Base-by-base conservation (phyloP, 106 monocot genomes). In the Xerophyta viscosa region DNA sequence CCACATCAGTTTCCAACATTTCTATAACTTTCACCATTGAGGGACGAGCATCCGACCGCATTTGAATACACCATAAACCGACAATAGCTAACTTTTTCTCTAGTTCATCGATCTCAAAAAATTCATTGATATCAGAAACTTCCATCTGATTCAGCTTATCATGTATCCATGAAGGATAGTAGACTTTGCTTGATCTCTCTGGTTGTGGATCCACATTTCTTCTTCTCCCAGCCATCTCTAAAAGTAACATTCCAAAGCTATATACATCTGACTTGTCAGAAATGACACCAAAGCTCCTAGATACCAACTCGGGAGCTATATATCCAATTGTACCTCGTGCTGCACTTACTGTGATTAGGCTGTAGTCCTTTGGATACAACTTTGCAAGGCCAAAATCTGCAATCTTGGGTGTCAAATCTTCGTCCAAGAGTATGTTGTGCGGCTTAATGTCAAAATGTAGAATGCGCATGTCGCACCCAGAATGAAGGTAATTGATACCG, bases 371-470 rank as follows among this genome's bases (percentile, higher is more conserved):
- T 19, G 61, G 73, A 37, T 66, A 73, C 27, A 73, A 55, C 21
- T 67, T 73, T 60, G 66, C 66, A 0, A 73, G 73, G 15, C 73
- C 73, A 27, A 73, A 73, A 31, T 73, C 66, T 6, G 73, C 52
- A 54, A 66, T 23, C 41, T 66, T 73, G 5, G 73, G 66, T 4
- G 37, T 29, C n/a, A 73, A 61, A 37, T 61, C 29, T 10, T 61
- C 33, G 18, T 73, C 66, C 26, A 73, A 45, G 41, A 73, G 73
- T 15, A 81, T 71, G 21, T 81, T 75, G 21, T 75, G 74, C 0
- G 79, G 79, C 29, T 74, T 79, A 37, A 79, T 73, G 28, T 79
- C 73, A 31, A 79, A 79, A 23, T 79, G 79, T 13, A 79, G 29
- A 45, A 79, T 79, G 24, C 41, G 64, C 59, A 69, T 73, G 31